Percentiles rank a stretch among this genome's conserved stretches.
Conservation (phyloP, 2,329 filamentous ascomycete species). For the Penicillium sp. region DNA sequence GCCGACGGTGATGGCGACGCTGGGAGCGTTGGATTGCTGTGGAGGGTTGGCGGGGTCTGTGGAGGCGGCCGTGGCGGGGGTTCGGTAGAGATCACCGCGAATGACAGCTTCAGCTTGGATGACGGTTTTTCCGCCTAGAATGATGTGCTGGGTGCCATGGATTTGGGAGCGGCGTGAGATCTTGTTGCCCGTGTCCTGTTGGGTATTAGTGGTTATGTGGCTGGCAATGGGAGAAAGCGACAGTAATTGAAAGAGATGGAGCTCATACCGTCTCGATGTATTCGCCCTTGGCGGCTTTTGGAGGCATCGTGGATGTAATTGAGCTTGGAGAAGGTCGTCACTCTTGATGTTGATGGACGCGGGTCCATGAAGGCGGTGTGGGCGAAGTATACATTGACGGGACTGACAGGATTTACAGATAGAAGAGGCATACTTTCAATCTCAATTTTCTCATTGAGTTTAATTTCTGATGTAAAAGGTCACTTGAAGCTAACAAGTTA, state of each 20-base stretch:
- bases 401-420: no score
- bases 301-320: conserved; percentile 55
- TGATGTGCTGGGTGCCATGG: conserved; percentile 94
- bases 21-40: conserved; percentile 28
- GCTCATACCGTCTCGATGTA: conserved; percentile 86
- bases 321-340: not conserved
- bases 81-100: conserved; percentile 72
- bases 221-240: not conserved
- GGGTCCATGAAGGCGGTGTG: conserved; percentile 9
- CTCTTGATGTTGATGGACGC: not conserved
- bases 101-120: conserved; percentile 94
- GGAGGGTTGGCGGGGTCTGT: conserved; percentile 31
- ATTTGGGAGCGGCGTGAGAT: conserved; percentile 88
- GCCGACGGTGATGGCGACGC: conserved; percentile 70
- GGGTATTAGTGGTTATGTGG: conserved; percentile 2
- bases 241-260: conserved; percentile 2
- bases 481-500: no score
- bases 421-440: no score
- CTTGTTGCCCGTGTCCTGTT: conserved; percentile 93
- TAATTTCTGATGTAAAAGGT: no score
- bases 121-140: conserved; percentile 90
- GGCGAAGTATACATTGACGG: no score
- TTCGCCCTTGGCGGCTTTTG: conserved; percentile 75
- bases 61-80: conserved; percentile 32
- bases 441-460: no score